A percentile compares a stretch with the other conserved stretches of the same genome.
phyloP scores from a whole-genome alignment of 306 rosid species.

The Spatholobus suberectus region DNA sequence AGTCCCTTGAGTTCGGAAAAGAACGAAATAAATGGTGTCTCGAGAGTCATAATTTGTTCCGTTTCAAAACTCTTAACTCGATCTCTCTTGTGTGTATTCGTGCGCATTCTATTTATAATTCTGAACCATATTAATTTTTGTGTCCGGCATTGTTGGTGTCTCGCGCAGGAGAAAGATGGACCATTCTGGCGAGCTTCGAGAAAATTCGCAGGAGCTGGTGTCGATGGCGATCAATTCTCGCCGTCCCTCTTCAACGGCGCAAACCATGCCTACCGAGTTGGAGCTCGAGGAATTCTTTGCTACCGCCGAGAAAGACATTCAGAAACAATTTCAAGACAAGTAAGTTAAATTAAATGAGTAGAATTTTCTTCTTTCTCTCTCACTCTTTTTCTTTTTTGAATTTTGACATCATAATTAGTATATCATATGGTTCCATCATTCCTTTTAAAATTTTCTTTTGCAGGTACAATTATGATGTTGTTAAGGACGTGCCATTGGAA shows the following conservation, averaged over 20 bases:
- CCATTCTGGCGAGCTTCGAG: conserved; percentile 52
- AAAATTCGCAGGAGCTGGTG: conserved; percentile 49
- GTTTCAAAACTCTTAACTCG: conserved; percentile 13
- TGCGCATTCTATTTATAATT: background rate
- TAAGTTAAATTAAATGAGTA: conserved; percentile 45
- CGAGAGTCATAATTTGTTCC: conserved; percentile 30
- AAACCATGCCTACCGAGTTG: conserved; percentile 62
- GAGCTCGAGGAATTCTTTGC: conserved; percentile 87
- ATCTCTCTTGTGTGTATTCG: background rate
- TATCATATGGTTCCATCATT: background rate
- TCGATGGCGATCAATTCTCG: conserved; percentile 55
- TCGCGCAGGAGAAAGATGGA: conserved; percentile 85
- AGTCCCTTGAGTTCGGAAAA: conserved; percentile 30
- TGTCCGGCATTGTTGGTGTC: conserved; percentile 23
- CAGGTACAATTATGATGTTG: conserved; percentile 89
- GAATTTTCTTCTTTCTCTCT: background rate
- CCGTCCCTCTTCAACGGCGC: conserved; percentile 34
- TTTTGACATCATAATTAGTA: background rate
- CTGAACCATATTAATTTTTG: background rate
- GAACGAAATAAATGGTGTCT: conserved; percentile 18
- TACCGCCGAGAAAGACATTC: conserved; percentile 69
- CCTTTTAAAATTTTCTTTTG: conserved; percentile 4
- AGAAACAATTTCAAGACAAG: conserved; percentile 65
- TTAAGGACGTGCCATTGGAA: conserved; percentile 76
- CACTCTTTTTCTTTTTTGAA: background rate